Conservation (phyloP, 495 filamentous ascomycete species). For the Hypoxylon cercidicola region DNA sequence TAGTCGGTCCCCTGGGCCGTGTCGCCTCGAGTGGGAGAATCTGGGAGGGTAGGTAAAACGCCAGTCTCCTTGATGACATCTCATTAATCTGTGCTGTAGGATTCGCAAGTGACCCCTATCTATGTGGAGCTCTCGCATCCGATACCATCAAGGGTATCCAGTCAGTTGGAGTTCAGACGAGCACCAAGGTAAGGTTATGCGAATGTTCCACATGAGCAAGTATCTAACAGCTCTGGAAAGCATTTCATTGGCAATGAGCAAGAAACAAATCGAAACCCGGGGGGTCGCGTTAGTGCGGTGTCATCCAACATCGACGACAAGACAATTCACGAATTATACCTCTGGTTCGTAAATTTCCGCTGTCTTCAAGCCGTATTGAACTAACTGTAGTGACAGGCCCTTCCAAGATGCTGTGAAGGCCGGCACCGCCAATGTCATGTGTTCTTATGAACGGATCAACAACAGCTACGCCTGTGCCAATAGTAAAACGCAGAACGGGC, state of each 20-base stretch:
- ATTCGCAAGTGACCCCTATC: conserved; percentile 61
- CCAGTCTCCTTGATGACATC: not conserved
- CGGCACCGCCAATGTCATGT: conserved; percentile 71
- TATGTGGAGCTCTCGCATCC: conserved; percentile 57
- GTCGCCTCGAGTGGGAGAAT: conserved; percentile 64
- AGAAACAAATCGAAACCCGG: conserved; percentile 68
- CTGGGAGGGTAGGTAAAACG: conserved; percentile 58
- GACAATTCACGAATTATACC: conserved; percentile 76
- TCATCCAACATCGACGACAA: conserved; percentile 74
- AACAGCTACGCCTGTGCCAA: conserved; percentile 73
- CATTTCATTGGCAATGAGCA: conserved; percentile 76
- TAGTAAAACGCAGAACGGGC: conserved; percentile 66
- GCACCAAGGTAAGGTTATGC: conserved; percentile 55
- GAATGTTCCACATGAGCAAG: not conserved
- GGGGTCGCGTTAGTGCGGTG: conserved; percentile 56
- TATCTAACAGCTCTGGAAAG: conserved; percentile 37
- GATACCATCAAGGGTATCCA: conserved; percentile 63
- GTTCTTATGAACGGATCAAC: conserved; percentile 75
- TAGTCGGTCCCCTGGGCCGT: conserved; percentile 66
- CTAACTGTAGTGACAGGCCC: conserved; percentile 53
- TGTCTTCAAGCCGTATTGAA: conserved; percentile 45
- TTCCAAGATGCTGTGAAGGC: conserved; percentile 74
- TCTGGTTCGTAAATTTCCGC: conserved; percentile 64
- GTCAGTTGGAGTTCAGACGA: conserved; percentile 63
- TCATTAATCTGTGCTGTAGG: conserved; percentile 38